These are phyloP conservation scores for Vavraia culicis DNA, from an alignment of 371 early-diverging fungal species.

Conservation along the genomic window DNA sequence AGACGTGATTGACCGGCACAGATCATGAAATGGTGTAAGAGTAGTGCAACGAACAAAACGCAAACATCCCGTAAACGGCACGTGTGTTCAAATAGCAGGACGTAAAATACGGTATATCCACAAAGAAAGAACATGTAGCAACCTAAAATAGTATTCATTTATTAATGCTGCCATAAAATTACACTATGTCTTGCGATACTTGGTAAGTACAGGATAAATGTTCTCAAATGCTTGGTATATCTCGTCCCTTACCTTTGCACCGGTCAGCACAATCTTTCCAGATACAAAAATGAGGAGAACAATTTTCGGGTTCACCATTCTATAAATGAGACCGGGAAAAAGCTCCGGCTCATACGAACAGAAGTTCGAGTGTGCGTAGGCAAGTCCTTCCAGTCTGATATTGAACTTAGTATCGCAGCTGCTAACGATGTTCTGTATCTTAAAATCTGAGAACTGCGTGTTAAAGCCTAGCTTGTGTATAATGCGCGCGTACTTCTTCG, in stretches of 20 bases:
- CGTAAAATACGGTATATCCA: no score
- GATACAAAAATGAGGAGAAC: constrained; percentile 96
- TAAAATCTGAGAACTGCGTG: constrained; percentile 93
- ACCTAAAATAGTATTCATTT: no score
- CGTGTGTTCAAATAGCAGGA: no score
- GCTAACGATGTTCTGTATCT: constrained; percentile 99
- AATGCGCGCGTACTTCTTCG: constrained; percentile 95
- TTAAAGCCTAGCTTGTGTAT: constrained; percentile 94
- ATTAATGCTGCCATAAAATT: no score
- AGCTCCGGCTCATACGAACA: constrained; percentile 97
- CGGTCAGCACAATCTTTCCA: constrained; percentile 97
- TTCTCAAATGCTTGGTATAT: constrained; percentile 98
- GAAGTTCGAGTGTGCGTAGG: constrained; percentile 83
- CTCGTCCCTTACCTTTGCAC: constrained; percentile 91
- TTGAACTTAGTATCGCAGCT: constrained; percentile 97
- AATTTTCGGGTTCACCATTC: constrained; percentile 98
- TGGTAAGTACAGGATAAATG: constrained; percentile 76
- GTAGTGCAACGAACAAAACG: no score
- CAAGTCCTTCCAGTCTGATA: constrained; percentile 91
- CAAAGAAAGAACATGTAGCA: no score
- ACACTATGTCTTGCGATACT: constrained; percentile 43
- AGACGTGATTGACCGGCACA: no score
- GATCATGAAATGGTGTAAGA: no score
- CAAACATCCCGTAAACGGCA: no score
- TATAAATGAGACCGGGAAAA: constrained; percentile 97